Evolutionary conservation across 371 early-diverging fungal species (phyloP).

Genomic region (Circinella umbellata): DNA sequence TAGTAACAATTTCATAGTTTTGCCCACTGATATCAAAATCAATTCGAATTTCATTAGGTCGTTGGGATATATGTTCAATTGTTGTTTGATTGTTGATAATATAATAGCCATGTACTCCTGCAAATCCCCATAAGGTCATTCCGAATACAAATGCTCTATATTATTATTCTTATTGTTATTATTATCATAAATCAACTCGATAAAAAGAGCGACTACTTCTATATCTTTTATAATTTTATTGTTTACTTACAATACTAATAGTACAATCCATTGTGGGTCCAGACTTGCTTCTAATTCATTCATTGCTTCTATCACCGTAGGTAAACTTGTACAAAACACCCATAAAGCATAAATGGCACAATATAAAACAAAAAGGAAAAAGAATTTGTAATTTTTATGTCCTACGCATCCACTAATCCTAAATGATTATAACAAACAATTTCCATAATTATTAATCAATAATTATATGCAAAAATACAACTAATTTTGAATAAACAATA

Average conservation of each 20-base stretch:
- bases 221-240: too few species aligned
- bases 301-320: conserved; percentile 37
- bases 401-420: conserved; percentile 65
- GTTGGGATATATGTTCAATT: conserved; percentile 56
- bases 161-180: too few species aligned
- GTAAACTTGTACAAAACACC: conserved; percentile 43
- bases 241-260: conserved; percentile 42
- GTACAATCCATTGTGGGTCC: conserved; percentile 49
- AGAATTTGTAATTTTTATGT: conserved; percentile 66
- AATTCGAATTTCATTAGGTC: conserved; percentile 44
- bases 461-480: too few species aligned
- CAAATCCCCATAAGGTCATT: conserved; percentile 49
- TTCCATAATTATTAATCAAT: too few species aligned
- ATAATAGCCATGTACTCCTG: conserved; percentile 52
- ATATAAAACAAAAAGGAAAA: conserved; percentile 44
- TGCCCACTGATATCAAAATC: conserved; percentile 51
- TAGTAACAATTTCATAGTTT: conserved; percentile 52
- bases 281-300: conserved; percentile 30
- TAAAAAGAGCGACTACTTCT: too few species aligned
- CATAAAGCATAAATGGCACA: conserved; percentile 52
- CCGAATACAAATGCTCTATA: conserved; percentile 45
- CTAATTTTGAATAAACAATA: too few species aligned
- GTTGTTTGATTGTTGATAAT: conserved; percentile 61
- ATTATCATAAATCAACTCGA: too few species aligned
- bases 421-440: background rate